Percentiles rank a stretch among this genome's conserved stretches.
These are phyloP conservation scores for Fimicolochytrium jonesii DNA, from an alignment of 192 early-diverging fungal genomes.

Conservation along the genomic window DNA sequence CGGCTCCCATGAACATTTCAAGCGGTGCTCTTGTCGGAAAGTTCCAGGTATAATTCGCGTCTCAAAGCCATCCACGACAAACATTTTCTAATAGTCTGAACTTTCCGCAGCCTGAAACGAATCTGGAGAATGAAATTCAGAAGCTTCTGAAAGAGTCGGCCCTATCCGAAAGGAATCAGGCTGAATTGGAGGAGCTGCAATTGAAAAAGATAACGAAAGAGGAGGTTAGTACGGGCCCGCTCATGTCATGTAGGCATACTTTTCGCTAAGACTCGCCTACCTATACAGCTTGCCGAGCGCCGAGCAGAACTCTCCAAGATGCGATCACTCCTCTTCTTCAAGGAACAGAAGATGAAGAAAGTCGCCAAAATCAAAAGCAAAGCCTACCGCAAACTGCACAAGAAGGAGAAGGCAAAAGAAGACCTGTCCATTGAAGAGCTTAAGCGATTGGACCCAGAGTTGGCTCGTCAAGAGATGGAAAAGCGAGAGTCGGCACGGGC, in stretches of 20 bases:
- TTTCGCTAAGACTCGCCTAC: no score
- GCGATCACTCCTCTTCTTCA: conserved; percentile 90
- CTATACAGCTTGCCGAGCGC: conserved; percentile 44
- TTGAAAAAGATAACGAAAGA: conserved; percentile 78
- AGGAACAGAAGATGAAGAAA: conserved; percentile 86
- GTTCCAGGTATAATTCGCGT: conserved; percentile 44
- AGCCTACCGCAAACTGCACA: conserved; percentile 82
- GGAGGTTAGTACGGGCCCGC: no score
- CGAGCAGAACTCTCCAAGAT: conserved; percentile 80
- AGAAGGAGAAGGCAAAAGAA: conserved; percentile 61
- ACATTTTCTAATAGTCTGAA: no score
- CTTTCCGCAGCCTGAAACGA: conserved; percentile 40
- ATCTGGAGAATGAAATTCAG: conserved; percentile 77
- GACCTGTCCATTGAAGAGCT: conserved; percentile 48
- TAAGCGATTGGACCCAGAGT: conserved; percentile 57
- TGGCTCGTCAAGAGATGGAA: conserved; percentile 59
- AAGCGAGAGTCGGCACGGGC: conserved; percentile 76
- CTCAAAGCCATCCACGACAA: conserved; percentile 5
- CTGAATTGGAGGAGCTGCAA: conserved; percentile 80
- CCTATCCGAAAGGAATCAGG: conserved; percentile 72
- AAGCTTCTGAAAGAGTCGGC: conserved; percentile 64
- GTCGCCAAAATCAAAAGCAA: conserved; percentile 98
- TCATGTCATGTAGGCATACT: no score
- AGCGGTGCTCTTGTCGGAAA: conserved; percentile 55
- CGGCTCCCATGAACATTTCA: conserved; percentile 33